Evolutionary conservation across 257 asterid species (phyloP), one percentile per base, ranked within the genome.

Genomic region (Nicotiana benthamiana): DNA sequence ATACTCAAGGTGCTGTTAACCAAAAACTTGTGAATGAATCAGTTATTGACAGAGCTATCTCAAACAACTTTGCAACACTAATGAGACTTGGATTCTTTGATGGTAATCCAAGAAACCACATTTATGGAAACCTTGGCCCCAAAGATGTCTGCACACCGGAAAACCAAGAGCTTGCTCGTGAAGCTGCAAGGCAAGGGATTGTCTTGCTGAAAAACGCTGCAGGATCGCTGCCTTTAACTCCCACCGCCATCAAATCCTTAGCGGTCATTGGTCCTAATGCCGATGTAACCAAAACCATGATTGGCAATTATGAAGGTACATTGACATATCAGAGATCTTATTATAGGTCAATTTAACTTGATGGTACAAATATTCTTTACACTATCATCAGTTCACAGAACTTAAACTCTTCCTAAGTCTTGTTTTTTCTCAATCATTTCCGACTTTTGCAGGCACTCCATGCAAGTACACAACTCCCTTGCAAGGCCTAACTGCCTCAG

Each of bases 201-300:
- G 97, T 94, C 54, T 43, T 95, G 89, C 93, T 95, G 20, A 93
- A 93, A 82, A 95, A 95, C 84, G 15, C 89, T 1, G 30, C 62
- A 7, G 93, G 87, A 63, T 91, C 96, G 2, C 80, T 96, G 66
- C 99, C 99, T 11, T 43, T 96, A 17, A 87, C 94, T 16, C 61
- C 89, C 4, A 13, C 87, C 15, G 52, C 81, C 59, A 96, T 91
- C 81, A 94, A 91, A 77, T 86, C 95, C 17, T 84, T 94, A 51
- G 97, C 98, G 0, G 92, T 96, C 1, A 96, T 94, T 48, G 99
- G 98, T 59, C 99, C 99, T 27, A 96, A 94, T 81, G 97, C 93
- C 24, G 81, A 87, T 70, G 94, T 64, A 1, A 86, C 95, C 6
- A 81, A 85, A 63, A 90, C 97, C 82, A 94, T 96, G 98, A 56